Percentiles rank a stretch among this genome's conserved stretches.
Conservation (phyloP, 1,284 basidiomycete species). For the Bondarzewia mesenterica region DNA sequence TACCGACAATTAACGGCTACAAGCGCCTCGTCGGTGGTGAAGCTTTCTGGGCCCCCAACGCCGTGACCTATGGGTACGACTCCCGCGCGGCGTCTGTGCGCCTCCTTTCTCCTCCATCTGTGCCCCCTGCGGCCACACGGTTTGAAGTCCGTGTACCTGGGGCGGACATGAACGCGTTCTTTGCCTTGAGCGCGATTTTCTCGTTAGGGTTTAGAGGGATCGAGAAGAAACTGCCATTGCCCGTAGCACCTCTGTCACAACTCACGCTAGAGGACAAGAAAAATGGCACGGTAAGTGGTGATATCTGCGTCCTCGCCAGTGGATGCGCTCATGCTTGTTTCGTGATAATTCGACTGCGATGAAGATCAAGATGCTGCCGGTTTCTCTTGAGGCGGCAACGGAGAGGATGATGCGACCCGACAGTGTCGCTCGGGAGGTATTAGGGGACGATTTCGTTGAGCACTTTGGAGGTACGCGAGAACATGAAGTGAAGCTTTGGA, state of each 20-base stretch:
- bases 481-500: conserved; percentile 83
- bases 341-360: not conserved
- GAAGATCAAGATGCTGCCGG: conserved; percentile 66
- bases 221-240: conserved; percentile 62
- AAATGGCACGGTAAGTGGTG: conserved; percentile 49
- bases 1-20: conserved; percentile 95
- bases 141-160: conserved; percentile 93
- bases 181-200: conserved; percentile 82
- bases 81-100: conserved; percentile 87
- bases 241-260: conserved; percentile 64
- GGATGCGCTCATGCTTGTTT: not conserved
- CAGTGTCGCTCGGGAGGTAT: conserved; percentile 80
- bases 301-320: not conserved
- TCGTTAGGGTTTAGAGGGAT: conserved; percentile 84
- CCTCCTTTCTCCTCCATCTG: conserved; percentile 85
- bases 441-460: conserved; percentile 87
- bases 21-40: conserved; percentile 94
- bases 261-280: conserved; percentile 47
- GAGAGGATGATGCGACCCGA: conserved; percentile 67
- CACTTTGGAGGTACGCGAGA: conserved; percentile 90
- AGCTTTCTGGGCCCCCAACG: conserved; percentile 92
- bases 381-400: conserved; percentile 75
- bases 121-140: conserved; percentile 72
- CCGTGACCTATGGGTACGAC: conserved; percentile 92
- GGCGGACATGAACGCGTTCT: conserved; percentile 93